A percentile compares a stretch with the other conserved stretches of the same genome.
These are phyloP conservation scores for Daldinia concentrica DNA, from an alignment of 495 filamentous ascomycete genomes.

Conservation along the genomic window DNA sequence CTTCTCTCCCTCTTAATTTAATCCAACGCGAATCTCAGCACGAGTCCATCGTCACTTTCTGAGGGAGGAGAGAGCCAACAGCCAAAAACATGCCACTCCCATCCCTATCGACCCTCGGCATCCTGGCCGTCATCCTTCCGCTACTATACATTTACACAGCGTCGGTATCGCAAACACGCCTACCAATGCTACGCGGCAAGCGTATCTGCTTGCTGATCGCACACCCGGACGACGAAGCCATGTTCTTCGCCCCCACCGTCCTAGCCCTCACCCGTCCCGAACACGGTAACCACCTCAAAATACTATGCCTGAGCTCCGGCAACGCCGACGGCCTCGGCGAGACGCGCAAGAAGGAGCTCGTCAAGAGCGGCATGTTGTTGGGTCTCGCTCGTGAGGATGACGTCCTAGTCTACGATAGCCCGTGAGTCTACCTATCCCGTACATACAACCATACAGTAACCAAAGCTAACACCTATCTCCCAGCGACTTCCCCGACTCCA, in stretches of 20 bases:
- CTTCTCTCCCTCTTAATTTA: slow-evolving; percentile 6
- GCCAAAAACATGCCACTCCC: slow-evolving; percentile 13
- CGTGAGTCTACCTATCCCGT: slow-evolving; percentile 46
- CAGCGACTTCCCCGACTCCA: slow-evolving; percentile 84
- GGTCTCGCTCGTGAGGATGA: slow-evolving; percentile 78
- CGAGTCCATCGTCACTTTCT: slow-evolving; percentile 27
- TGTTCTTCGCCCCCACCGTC: slow-evolving; percentile 96
- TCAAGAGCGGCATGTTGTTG: slow-evolving; percentile 75
- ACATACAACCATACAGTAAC: background rate
- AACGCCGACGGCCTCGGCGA: slow-evolving; percentile 88
- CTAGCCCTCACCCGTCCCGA: slow-evolving; percentile 76
- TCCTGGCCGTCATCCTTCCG: slow-evolving; percentile 66
- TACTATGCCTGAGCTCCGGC: slow-evolving; percentile 90
- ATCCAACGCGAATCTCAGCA: background rate
- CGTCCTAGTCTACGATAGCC: slow-evolving; percentile 82
- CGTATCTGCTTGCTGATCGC: slow-evolving; percentile 91
- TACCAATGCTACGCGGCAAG: slow-evolving; percentile 78
- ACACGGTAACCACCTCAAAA: slow-evolving; percentile 87
- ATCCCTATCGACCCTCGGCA: slow-evolving; percentile 46
- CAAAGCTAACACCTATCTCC: background rate
- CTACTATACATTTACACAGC: slow-evolving; percentile 70
- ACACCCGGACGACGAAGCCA: slow-evolving; percentile 98
- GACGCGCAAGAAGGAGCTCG: slow-evolving; percentile 81
- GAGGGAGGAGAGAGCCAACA: background rate
- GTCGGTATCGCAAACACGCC: slow-evolving; percentile 61